phyloP scores from a whole-genome alignment of 257 asterid species.

The Misopates orontium region DNA sequence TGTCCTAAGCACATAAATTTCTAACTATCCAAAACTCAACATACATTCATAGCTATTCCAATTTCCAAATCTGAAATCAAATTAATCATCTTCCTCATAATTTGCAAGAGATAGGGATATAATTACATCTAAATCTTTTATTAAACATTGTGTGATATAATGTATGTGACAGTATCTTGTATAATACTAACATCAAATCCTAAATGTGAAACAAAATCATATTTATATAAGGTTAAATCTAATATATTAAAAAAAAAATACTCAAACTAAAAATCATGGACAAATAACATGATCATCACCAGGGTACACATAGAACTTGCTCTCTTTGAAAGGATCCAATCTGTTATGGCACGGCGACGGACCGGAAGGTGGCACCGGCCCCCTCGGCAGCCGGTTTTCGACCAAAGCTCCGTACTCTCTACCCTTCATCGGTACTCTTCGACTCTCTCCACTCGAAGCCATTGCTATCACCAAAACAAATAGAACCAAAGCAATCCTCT shows the following conservation, averaged over 20 bases:
- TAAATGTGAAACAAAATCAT: too few species aligned
- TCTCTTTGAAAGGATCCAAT: conserved; percentile 31
- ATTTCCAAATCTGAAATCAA: too few species aligned
- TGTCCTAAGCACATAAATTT: too few species aligned
- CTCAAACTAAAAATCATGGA: conserved; percentile 33
- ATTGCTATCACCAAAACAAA: conserved; percentile 26
- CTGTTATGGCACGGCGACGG: conserved; percentile 64
- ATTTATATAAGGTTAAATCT: background rate
- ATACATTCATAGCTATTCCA: too few species aligned
- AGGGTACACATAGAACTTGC: conserved; percentile 24
- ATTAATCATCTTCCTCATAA: too few species aligned
- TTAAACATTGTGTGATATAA: too few species aligned
- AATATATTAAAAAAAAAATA: background rate
- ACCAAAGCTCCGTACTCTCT: conserved; percentile 27
- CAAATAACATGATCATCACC: conserved; percentile 29
- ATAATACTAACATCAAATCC: too few species aligned
- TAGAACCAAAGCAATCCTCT: conserved; percentile 30
- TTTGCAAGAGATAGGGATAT: too few species aligned
- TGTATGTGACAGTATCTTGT: background rate
- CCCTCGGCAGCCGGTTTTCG: conserved; percentile 53
- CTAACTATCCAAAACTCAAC: too few species aligned
- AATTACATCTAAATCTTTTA: background rate
- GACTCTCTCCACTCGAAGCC: conserved; percentile 36
- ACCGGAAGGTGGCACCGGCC: conserved; percentile 70
- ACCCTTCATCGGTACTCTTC: conserved; percentile 32